These are phyloP conservation scores for Gymnopilus junonius DNA, from an alignment of 768 basidiomycete genomes.

Conservation along the genomic window DNA sequence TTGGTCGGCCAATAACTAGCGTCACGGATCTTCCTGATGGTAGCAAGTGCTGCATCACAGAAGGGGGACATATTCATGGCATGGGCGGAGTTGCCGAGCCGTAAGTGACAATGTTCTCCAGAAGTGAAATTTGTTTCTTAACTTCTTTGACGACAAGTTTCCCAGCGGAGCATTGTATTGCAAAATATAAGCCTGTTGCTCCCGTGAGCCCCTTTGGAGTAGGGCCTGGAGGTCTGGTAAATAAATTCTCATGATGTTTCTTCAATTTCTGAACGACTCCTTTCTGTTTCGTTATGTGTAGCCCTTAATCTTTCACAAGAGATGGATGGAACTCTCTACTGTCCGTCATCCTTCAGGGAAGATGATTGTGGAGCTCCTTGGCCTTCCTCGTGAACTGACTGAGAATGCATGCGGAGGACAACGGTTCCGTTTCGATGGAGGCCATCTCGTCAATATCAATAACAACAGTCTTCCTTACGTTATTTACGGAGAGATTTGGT, in stretches of 20 bases:
- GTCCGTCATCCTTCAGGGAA: background rate
- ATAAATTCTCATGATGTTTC: background rate
- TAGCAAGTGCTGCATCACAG: constrained; percentile 3
- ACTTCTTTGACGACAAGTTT: background rate
- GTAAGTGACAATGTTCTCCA: background rate
- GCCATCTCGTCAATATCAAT: background rate
- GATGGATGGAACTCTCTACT: constrained; percentile 2
- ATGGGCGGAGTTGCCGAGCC: background rate
- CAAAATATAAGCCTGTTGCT: background rate
- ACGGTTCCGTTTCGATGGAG: background rate
- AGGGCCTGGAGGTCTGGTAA: background rate
- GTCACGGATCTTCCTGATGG: constrained; percentile 6
- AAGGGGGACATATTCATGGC: constrained; percentile 1
- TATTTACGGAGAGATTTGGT: background rate
- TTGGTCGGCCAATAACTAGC: constrained; percentile 1
- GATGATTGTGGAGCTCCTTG: background rate
- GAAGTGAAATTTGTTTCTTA: background rate
- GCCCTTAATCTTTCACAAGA: background rate
- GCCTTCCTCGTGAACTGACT: background rate
- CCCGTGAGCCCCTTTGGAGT: background rate
- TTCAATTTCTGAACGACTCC: background rate
- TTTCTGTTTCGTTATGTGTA: background rate
- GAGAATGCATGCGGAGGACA: constrained; percentile 3
- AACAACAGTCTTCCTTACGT: constrained; percentile 1
- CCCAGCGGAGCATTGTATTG: background rate